Percentiles rank a stretch among this genome's conserved stretches.
These are phyloP conservation scores for Xylaria sp. DNA, from an alignment of 2,329 filamentous ascomycete genomes.

Conservation along the genomic window DNA sequence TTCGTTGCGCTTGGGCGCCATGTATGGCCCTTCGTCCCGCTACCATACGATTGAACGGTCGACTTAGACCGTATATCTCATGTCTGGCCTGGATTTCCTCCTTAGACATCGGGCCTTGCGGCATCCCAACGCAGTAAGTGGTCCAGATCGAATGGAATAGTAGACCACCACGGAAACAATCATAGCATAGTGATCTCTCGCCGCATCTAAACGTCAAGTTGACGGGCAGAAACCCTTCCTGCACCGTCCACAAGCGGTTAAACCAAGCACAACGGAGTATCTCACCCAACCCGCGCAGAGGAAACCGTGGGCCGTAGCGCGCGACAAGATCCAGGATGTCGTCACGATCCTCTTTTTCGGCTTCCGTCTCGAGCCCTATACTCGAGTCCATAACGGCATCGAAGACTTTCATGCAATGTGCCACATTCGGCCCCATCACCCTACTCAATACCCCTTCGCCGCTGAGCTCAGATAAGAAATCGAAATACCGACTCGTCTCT, in stretches of 20 bases:
- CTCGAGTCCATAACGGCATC: slow-evolving; percentile 47
- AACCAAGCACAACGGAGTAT: slow-evolving; percentile 49
- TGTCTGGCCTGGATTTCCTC: slow-evolving; percentile 37
- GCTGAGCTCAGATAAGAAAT: slow-evolving; percentile 26
- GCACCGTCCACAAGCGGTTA: slow-evolving; percentile 52
- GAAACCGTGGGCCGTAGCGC: slow-evolving; percentile 42
- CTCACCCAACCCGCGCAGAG: slow-evolving; percentile 45
- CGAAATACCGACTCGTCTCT: slow-evolving; percentile 28
- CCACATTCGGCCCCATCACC: slow-evolving; percentile 43
- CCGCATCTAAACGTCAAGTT: slow-evolving; percentile 36
- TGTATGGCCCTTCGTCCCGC: slow-evolving; percentile 51
- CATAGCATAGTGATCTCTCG: slow-evolving; percentile 29
- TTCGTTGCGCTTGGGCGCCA: slow-evolving; percentile 15
- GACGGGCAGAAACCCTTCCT: slow-evolving; percentile 46
- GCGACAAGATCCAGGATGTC: slow-evolving; percentile 45
- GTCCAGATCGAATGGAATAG: slow-evolving; percentile 51
- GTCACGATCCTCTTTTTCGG: slow-evolving; percentile 44
- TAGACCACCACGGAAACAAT: slow-evolving; percentile 35
- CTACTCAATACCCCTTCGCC: slow-evolving; percentile 30
- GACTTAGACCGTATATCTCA: slow-evolving; percentile 42
- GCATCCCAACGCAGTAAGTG: slow-evolving; percentile 44
- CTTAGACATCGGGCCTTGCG: slow-evolving; percentile 26
- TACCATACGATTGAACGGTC: slow-evolving; percentile 44
- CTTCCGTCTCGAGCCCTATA: slow-evolving; percentile 36
- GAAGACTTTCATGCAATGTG: slow-evolving; percentile 45